Evolutionary conservation across 2,329 filamentous ascomycete genomes (phyloP), one percentile per base, ranked within the genome.

Genomic region (Pseudogymnoascus sp.): DNA sequence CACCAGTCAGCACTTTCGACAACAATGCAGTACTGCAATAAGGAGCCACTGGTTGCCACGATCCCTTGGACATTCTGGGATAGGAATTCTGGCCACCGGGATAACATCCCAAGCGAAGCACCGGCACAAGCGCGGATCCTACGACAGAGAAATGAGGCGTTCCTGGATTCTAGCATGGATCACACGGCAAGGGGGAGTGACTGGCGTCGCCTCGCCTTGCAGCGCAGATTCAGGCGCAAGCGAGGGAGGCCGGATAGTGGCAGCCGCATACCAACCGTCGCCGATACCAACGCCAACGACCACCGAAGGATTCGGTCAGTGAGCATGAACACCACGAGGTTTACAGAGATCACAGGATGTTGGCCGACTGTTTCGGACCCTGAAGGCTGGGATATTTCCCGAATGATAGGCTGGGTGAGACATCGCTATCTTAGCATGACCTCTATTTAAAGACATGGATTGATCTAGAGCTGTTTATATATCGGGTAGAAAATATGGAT

Each of bases 351-450:
- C 49, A 55, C 28, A 55, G 28, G 49, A 35, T 35, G n/a, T n/a
- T 25, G 7, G 8, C 9, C 28, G 5, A 14, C 5, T 21, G 49
- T 55, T 33, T 35, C 49, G 16, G 49, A 55, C 49, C 49, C 49
- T 55, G 49, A 18, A 33, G 49, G 49, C 49, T 55, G 49, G 45
- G 28, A 33, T 33, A 55, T 55, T 21, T 33, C 49, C 9, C 16
- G 25, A 18, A 18, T 55, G 28, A 55, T 8, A 28, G 45, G n/a
- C 49, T 55, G 16, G 49, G 28, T 55, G 16, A 55, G 49, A 55
- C 49, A 55, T 14, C 16, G 23, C 49, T 55, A 21, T 55, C 28
- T 55, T 55, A 55, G 49, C 49, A 55, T 55, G 49, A 55, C 49
- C 49, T 49, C 43, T 33, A 33, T 55, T 55, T 33, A 18, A 18